These are phyloP conservation scores for Cyberlindnera xishuangbannaensis DNA, from an alignment of 805 yeast species.

Conservation along the genomic window DNA sequence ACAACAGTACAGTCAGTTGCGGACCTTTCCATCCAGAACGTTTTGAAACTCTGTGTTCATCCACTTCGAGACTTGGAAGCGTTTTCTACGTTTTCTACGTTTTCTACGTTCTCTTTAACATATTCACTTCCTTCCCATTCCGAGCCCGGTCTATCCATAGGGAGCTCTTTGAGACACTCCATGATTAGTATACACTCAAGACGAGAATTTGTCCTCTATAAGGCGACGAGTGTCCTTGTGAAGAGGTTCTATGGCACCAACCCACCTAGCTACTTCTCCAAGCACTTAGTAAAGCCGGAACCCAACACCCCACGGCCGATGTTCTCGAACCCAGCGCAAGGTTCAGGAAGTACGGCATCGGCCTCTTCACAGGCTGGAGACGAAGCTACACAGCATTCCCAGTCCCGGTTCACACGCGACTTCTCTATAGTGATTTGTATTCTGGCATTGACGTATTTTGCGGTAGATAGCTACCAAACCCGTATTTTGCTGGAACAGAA, in stretches of 20 bases:
- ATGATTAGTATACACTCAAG: not conserved
- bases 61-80: no score
- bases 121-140: no score
- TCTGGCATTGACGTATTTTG: slow-evolving; percentile 39
- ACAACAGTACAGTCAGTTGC: no score
- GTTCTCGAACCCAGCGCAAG: slow-evolving; percentile 3
- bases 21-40: no score
- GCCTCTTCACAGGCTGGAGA: no score
- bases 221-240: no score
- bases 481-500: slow-evolving; percentile 33
- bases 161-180: no score
- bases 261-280: slow-evolving; percentile 20
- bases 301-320: slow-evolving; percentile 1
- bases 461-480: slow-evolving; percentile 44
- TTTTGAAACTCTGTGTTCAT: no score
- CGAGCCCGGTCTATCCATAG: no score
- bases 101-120: not conserved
- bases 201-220: no score
- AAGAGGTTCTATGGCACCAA: slow-evolving; percentile 6
- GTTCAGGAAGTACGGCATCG: no score
- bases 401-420: slow-evolving; percentile 24
- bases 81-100: not conserved
- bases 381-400: not conserved
- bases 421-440: slow-evolving; percentile 38
- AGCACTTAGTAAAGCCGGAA: slow-evolving; percentile 8